These are phyloP conservation scores for Noccaea bulbosa DNA, from an alignment of 345 rosid genomes.

Conservation along the genomic window DNA sequence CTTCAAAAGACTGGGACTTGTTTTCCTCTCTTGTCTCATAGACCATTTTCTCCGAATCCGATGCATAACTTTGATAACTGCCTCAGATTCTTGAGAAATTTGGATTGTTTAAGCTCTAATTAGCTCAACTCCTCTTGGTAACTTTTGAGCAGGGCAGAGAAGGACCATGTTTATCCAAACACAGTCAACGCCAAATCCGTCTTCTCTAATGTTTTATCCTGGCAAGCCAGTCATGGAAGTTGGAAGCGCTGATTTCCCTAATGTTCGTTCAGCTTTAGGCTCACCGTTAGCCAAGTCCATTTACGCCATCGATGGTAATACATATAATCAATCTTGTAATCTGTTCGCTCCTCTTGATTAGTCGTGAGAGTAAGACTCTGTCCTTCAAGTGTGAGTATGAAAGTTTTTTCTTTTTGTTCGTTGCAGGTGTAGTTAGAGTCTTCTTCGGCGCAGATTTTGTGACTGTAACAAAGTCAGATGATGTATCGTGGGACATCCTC, in stretches of 20 bases:
- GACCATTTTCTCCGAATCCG: neutral
- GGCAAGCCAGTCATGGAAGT: conserved; percentile 90
- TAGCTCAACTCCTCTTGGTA: neutral
- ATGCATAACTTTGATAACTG: neutral
- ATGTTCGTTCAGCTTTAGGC: conserved; percentile 70
- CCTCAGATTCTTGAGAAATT: neutral
- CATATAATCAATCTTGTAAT: neutral
- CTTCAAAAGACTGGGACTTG: neutral
- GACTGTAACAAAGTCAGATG: conserved; percentile 89
- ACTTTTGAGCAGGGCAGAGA: conserved; percentile 67
- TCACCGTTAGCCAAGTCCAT: conserved; percentile 79
- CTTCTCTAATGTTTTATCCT: conserved; percentile 91
- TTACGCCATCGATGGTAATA: conserved; percentile 73
- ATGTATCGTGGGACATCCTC: conserved; percentile 82
- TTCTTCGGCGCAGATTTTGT: conserved; percentile 92
- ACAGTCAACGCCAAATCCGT: conserved; percentile 88
- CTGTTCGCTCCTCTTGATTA: conserved; percentile 9
- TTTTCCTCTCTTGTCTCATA: neutral
- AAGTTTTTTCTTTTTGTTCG: conserved; percentile 17
- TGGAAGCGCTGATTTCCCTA: conserved; percentile 91
- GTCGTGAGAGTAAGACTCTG: neutral
- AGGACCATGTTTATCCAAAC: conserved; percentile 94
- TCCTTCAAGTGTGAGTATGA: neutral
- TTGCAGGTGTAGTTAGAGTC: conserved; percentile 74
- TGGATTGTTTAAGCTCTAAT: neutral